Evolutionary conservation across 208 protist species (phyloP).

Genomic region (Leishmania major): DNA sequence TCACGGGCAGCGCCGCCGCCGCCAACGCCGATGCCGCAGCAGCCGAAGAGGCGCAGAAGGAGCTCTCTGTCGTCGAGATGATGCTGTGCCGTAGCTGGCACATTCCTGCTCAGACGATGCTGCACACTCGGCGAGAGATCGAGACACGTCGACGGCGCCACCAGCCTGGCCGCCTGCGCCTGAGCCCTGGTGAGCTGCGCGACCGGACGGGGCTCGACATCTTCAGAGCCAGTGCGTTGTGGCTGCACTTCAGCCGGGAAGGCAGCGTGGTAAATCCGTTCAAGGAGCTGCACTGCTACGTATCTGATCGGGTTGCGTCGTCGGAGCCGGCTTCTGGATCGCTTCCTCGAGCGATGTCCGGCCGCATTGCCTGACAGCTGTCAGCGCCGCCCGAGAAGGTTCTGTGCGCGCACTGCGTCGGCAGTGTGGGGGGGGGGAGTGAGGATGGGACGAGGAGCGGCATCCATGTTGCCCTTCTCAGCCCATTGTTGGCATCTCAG

Average conservation of each 20-base stretch:
- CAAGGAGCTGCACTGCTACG: conserved; percentile 41
- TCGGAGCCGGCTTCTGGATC: background rate
- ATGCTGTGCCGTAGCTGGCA: conserved; percentile 52
- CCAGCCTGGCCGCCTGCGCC: conserved; percentile 21
- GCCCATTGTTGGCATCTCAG: background rate
- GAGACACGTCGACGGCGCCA: conserved; percentile 24
- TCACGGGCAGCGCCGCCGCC: conserved; percentile 14
- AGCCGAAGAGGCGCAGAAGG: background rate
- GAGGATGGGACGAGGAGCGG: background rate
- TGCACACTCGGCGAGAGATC: conserved; percentile 39
- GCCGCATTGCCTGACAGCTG: background rate
- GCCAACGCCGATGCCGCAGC: conserved; percentile 12
- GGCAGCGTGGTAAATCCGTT: conserved; percentile 44
- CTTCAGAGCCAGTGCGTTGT: conserved; percentile 77
- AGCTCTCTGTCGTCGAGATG: conserved; percentile 21
- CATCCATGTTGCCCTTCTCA: background rate
- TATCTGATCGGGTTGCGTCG: conserved; percentile 1
- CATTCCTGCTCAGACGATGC: conserved; percentile 49
- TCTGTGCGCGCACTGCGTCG: background rate
- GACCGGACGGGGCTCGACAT: conserved; percentile 70
- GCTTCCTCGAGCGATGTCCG: background rate
- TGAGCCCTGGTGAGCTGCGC: conserved; percentile 69
- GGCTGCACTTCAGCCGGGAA: conserved; percentile 44
- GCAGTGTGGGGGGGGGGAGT: background rate
- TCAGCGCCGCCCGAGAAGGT: background rate